Evolutionary conservation across 1,284 basidiomycete species (phyloP).

Genomic region (Trichosporon sp.): DNA sequence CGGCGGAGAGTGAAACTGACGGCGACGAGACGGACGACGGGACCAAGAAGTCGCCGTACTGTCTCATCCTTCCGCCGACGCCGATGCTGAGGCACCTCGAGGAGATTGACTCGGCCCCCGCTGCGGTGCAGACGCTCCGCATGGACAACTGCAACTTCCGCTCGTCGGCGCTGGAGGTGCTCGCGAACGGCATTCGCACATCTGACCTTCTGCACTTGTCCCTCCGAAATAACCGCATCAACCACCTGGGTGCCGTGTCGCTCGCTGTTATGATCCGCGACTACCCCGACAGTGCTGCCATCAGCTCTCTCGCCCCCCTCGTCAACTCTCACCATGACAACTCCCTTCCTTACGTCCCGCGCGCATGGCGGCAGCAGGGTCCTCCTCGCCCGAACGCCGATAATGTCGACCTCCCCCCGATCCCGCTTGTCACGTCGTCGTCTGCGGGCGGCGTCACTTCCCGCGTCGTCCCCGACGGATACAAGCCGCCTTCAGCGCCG

Average conservation of each 20-base stretch:
- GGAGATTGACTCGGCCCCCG: constrained; percentile 31
- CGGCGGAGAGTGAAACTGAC: background rate
- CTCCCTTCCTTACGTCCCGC: constrained; percentile 77
- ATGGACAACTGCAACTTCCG: constrained; percentile 79
- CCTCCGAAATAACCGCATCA: constrained; percentile 80
- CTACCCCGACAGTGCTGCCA: constrained; percentile 70
- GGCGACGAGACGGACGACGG: constrained; percentile 4
- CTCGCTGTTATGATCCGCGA: constrained; percentile 94
- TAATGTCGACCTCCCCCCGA: constrained; percentile 41
- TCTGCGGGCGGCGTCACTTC: constrained; percentile 76
- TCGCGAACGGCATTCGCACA: constrained; percentile 77
- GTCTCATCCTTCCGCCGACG: constrained; percentile 48
- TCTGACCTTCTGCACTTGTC: constrained; percentile 84
- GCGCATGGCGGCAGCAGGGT: constrained; percentile 39
- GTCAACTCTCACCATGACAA: constrained; percentile 50
- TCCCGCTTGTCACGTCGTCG: constrained; percentile 69
- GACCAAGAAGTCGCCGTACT: constrained; percentile 28
- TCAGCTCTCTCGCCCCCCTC: constrained; percentile 55
- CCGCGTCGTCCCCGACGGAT: constrained; percentile 61
- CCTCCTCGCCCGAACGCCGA: constrained; percentile 17
- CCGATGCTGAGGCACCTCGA: constrained; percentile 44
- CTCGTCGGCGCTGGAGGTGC: constrained; percentile 70
- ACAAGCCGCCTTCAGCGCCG: constrained; percentile 44
- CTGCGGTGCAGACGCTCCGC: constrained; percentile 68
- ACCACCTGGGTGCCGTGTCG: constrained; percentile 77